Conservation (phyloP, 75 land plant species). For the Isoetes taiwanensis region DNA sequence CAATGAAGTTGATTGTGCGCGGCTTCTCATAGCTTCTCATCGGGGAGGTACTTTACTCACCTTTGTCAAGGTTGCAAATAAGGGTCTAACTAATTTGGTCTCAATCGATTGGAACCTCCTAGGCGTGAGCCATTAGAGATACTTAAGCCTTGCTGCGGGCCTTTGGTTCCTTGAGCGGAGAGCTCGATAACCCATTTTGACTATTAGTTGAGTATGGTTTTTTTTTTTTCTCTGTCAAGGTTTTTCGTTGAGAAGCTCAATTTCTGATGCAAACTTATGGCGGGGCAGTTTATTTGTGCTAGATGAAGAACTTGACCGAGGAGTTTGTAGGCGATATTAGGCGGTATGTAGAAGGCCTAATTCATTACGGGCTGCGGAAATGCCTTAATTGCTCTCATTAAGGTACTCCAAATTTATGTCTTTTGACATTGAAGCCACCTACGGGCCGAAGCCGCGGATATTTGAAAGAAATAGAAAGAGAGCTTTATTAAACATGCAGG, state of each 20-base stretch:
- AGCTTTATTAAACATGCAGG: too few relatives aligned
- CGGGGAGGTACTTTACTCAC: too few relatives aligned
- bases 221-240: neutral
- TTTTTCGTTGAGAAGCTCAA: neutral
- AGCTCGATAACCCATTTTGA: slow-evolving; percentile 51
- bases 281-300: slow-evolving; percentile 73
- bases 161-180: slow-evolving; percentile 88
- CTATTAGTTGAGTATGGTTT: slow-evolving; percentile 60
- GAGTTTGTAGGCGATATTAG: slow-evolving; percentile 68
- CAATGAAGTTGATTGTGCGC: too few relatives aligned
- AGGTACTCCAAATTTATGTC: too few relatives aligned
- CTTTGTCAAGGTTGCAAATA: too few relatives aligned
- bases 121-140: slow-evolving; percentile 80
- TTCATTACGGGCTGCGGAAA: slow-evolving; percentile 58
- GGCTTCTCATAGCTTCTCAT: too few relatives aligned
- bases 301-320: slow-evolving; percentile 72
- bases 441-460: too few relatives aligned
- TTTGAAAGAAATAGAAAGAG: too few relatives aligned
- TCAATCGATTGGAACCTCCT: slow-evolving; percentile 72
- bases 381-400: slow-evolving; percentile 56
- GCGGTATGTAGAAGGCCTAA: slow-evolving; percentile 53
- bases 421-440: too few relatives aligned
- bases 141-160: slow-evolving; percentile 76
- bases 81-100: too few relatives aligned
- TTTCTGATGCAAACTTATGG: neutral